These are phyloP conservation scores for Gamsiella multidivaricata DNA, from an alignment of 192 early-diverging fungal species.

Conservation along the genomic window DNA sequence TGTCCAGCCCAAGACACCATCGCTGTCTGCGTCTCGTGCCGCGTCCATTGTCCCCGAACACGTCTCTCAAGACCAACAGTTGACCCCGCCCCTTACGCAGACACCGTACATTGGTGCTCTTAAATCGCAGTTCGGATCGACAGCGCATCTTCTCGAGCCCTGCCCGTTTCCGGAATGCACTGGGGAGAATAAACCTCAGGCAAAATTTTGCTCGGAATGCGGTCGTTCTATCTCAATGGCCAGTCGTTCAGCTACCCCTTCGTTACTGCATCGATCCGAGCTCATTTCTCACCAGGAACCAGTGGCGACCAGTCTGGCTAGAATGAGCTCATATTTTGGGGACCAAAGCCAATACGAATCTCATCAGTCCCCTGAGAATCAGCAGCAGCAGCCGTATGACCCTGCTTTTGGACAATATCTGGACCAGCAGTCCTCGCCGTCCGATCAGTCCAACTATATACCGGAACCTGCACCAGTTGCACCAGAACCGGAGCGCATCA, in stretches of 20 bases:
- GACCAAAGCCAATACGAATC: slow-evolving; percentile 6
- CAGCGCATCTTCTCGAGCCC: slow-evolving; percentile 26
- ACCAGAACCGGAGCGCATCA: slow-evolving; percentile 20
- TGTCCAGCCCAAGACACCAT: slow-evolving; percentile 1
- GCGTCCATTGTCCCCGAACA: neutral
- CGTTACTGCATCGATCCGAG: slow-evolving; percentile 29
- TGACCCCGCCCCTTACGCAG: neutral
- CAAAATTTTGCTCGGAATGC: slow-evolving; percentile 72
- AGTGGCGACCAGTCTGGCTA: slow-evolving; percentile 29
- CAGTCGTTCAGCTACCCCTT: slow-evolving; percentile 57
- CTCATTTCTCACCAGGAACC: slow-evolving; percentile 5
- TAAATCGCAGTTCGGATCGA: slow-evolving; percentile 27
- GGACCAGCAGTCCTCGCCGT: slow-evolving; percentile 25
- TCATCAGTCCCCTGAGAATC: neutral
- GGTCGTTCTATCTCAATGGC: slow-evolving; percentile 58
- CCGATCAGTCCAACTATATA: slow-evolving; percentile 27
- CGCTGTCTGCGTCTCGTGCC: neutral
- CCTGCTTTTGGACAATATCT: slow-evolving; percentile 27
- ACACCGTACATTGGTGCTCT: slow-evolving; percentile 44
- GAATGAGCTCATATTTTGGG: slow-evolving; percentile 26
- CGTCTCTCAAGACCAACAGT: neutral
- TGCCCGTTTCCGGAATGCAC: slow-evolving; percentile 62
- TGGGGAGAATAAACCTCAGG: slow-evolving; percentile 63
- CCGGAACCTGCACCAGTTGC: slow-evolving; percentile 18
- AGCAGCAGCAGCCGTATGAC: slow-evolving; percentile 25